Evolutionary conservation across 2,329 filamentous ascomycete genomes (phyloP).

Genomic region (Sporothrix inflata): DNA sequence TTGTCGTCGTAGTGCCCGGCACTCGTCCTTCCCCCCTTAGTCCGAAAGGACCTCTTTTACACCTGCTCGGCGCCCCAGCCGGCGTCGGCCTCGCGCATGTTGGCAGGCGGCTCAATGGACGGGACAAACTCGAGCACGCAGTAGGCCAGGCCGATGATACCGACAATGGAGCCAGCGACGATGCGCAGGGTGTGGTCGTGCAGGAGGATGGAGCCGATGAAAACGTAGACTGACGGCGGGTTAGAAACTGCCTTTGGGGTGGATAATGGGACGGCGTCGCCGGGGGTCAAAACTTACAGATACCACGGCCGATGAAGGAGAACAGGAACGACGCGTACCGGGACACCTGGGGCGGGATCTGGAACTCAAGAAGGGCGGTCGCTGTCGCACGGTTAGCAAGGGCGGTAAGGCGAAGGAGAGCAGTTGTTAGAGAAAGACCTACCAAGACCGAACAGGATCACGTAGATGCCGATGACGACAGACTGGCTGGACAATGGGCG

Average conservation of each 20-base stretch:
- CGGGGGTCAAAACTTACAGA: constrained; percentile 65
- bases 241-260: background rate
- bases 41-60: constrained; percentile 46
- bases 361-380: constrained; percentile 81
- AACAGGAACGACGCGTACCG: constrained; percentile 98
- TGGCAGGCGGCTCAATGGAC: constrained; percentile 76
- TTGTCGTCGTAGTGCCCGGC: background rate
- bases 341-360: constrained; percentile 89
- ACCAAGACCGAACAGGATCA: constrained; percentile 89
- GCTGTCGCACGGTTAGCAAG: constrained; percentile 46
- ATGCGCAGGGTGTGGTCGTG: constrained; percentile 67
- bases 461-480: constrained; percentile 81
- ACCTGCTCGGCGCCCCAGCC: constrained; percentile 80
- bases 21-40: background rate
- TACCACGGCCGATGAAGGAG: constrained; percentile 91
- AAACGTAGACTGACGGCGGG: constrained; percentile 78
- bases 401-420: constrained; percentile 33
- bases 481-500: constrained; percentile 54
- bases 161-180: constrained; percentile 78
- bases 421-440: constrained; percentile 42
- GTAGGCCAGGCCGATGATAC: constrained; percentile 78
- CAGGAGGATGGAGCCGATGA: constrained; percentile 84
- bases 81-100: constrained; percentile 77
- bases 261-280: too few relatives aligned
- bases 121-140: constrained; percentile 74